Evolutionary conservation across 2,329 filamentous ascomycete genomes (phyloP), one percentile per base, ranked within the genome.

Genomic region (Capronia americana): DNA sequence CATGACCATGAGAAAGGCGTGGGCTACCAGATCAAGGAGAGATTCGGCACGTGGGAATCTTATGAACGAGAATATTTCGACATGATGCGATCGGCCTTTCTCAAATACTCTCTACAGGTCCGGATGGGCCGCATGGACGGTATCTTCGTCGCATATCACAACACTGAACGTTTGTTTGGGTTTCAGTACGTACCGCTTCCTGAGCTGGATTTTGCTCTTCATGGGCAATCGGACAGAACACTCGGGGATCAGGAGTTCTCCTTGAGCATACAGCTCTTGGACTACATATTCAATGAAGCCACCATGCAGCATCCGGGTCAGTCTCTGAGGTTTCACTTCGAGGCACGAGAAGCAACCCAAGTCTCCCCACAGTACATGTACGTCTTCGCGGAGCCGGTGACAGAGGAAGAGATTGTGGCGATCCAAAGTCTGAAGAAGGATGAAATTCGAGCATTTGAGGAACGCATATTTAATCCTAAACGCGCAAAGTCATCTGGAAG

Each of bases 81-180:
- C 78, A 96, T 99, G 93, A 94, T 96, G 66, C 87, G 96, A 61
- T 87, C 93, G 1, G 95, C 94, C 0, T 94, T 99, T 80, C 82
- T 99, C 63, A 99, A 99, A 75, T 99, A 99, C 78, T 97, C 93
- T 10, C 83, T 99, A 32, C 95, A 99, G 79, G 96, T 94, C 30
- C 91, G 95, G 53, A 96, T 99, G 87, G 95, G 96, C 20, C 89
- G 93, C 57, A 99, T 99, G 96, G 94, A 99, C 75, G 95, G 95
- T 61, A 97, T 98, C 57, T 99, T 98, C 75, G 91, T 98, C 24
- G 95, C 95, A 2, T 99, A 89, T 76, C 95, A 99, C 82, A 99
- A 99, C 76, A 92, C 93, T 1, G 86, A 93, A 78, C 90, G 93
- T 63, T 96, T 99, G 57, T 99, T 99, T 76, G 95, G 95, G 5